These are phyloP conservation scores for Pleurotus eryngii DNA, from an alignment of 768 basidiomycete genomes.

Conservation along the genomic window DNA sequence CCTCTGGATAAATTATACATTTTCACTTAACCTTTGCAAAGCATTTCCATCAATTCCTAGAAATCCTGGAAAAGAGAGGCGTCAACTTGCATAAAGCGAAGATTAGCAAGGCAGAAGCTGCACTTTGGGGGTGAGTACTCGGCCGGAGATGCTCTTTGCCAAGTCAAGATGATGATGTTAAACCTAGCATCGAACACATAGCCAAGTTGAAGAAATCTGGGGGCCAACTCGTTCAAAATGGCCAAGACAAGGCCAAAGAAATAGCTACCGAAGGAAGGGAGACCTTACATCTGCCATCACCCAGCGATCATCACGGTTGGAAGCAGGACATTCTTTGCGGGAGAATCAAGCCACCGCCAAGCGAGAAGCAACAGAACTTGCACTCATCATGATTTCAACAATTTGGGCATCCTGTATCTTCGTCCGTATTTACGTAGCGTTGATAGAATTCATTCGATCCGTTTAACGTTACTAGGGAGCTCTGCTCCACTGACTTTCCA, in stretches of 20 bases:
- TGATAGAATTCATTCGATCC: no score
- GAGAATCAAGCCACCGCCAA: slow-evolving; percentile 2
- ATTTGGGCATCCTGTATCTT: no score
- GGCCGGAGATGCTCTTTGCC: not conserved
- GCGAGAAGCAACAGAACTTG: not conserved
- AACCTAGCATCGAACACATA: slow-evolving; percentile 44
- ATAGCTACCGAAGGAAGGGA: slow-evolving; percentile 21
- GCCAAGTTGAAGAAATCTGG: slow-evolving; percentile 41
- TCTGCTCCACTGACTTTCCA: slow-evolving; percentile 65
- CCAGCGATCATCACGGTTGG: not conserved
- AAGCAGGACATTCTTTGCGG: slow-evolving; percentile 27
- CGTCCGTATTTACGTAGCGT: not conserved
- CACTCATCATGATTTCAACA: no score
- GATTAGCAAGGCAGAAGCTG: slow-evolving; percentile 57
- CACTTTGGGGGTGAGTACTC: slow-evolving; percentile 47
- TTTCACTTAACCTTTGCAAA: slow-evolving; percentile 17
- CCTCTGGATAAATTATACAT: not conserved
- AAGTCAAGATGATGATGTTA: no score
- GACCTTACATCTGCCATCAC: not conserved
- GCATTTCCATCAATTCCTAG: slow-evolving; percentile 60
- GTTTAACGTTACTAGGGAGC: slow-evolving; percentile 33
- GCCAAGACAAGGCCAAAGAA: slow-evolving; percentile 30
- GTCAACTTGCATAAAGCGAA: slow-evolving; percentile 59
- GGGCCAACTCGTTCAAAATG: slow-evolving; percentile 20
- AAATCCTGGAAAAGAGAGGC: slow-evolving; percentile 46